Conservation (phyloP, 352 stramenopile genomes). For the Globisporangium perplexum region DNA sequence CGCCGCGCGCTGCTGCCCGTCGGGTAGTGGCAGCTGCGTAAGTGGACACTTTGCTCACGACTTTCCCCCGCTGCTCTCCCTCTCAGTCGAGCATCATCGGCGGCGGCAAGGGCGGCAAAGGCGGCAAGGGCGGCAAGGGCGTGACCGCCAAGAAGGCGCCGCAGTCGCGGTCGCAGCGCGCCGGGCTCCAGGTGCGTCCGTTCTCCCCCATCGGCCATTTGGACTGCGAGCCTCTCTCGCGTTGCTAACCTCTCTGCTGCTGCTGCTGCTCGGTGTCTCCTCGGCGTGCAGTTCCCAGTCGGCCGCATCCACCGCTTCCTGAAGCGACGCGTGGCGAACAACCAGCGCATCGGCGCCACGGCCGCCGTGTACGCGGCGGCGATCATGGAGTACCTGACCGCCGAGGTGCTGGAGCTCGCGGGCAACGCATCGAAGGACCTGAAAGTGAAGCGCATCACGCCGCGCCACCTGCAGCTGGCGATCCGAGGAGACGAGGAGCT, state of each 20-base stretch:
- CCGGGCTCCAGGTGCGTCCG: constrained; percentile 91
- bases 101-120: constrained; percentile 95
- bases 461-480: constrained; percentile 98
- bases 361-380: constrained; percentile 99
- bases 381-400: constrained; percentile 99
- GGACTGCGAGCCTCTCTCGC: no score
- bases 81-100: constrained; percentile 77
- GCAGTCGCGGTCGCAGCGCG: constrained; percentile 97
- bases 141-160: constrained; percentile 98
- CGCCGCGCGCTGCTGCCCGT: no score
- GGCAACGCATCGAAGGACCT: constrained; percentile 97
- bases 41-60: background rate
- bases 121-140: constrained; percentile 98
- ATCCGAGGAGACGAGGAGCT: constrained; percentile 99
- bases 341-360: constrained; percentile 98
- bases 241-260: no score
- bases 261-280: no score
- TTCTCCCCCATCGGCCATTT: no score
- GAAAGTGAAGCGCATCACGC: constrained; percentile 98
- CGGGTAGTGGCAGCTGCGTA: no score
- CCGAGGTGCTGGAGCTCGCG: constrained; percentile 99
- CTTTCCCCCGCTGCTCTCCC: background rate
- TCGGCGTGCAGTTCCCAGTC: constrained; percentile 99
- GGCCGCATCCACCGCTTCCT: constrained; percentile 99
- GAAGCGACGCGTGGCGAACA: constrained; percentile 97